A percentile compares a stretch with the other conserved stretches of the same genome.
Evolutionary conservation across 306 rosid genomes (phyloP).

Genomic region (Vicia sativa): DNA sequence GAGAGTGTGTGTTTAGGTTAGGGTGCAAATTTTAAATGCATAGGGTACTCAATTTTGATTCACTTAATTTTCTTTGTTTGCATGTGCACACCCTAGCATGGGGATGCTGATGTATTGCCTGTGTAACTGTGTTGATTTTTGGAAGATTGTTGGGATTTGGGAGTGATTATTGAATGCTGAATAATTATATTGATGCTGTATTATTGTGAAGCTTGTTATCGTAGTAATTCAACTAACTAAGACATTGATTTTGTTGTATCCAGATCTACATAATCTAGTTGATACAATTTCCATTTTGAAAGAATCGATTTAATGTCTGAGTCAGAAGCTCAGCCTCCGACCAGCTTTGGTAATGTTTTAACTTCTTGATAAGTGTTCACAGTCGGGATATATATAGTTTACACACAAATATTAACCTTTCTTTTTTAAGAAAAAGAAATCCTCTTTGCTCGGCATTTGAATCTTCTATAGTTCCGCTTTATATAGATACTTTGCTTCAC

Average conservation of each 20-base stretch:
- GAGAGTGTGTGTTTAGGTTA: not conserved
- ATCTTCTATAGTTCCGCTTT: conserved; percentile 8
- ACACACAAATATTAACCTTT: not conserved
- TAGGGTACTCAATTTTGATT: not conserved
- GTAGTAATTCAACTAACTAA: not conserved
- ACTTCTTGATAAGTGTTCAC: not conserved
- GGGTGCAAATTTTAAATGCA: not conserved
- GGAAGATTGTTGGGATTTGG: conserved; percentile 17
- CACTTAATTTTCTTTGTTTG: not conserved
- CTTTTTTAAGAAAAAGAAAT: not conserved
- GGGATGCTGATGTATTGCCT: conserved; percentile 11
- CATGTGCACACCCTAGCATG: not conserved
- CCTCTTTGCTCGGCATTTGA: not conserved
- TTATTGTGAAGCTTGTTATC: conserved; percentile 13
- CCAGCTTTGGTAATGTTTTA: conserved; percentile 64
- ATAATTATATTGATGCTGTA: conserved; percentile 8
- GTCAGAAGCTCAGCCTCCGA: conserved; percentile 65
- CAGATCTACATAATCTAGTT: conserved; percentile 54
- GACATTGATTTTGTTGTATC: conserved; percentile 12
- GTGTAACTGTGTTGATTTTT: not conserved
- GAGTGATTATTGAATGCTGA: not conserved
- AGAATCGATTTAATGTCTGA: conserved; percentile 73
- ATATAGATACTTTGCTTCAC: not conserved
- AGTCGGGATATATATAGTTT: not conserved
- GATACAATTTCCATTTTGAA: conserved; percentile 38